phyloP scores from a whole-genome alignment of 257 asterid species.

The Solanum stenotomum region DNA sequence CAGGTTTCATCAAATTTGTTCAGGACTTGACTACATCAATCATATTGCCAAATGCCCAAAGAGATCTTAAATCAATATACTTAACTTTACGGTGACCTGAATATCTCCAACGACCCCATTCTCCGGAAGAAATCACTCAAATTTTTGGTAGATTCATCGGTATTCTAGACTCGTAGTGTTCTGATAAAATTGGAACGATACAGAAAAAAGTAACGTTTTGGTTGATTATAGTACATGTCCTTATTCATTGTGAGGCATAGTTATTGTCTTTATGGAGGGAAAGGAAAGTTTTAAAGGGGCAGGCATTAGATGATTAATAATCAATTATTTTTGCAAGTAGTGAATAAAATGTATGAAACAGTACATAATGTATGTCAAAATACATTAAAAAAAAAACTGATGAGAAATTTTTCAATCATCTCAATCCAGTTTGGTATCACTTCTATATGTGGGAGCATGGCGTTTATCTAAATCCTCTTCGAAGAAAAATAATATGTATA shows the following conservation, averaged over 20 bases:
- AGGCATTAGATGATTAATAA: background rate
- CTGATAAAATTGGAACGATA: background rate
- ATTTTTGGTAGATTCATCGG: background rate
- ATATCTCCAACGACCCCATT: background rate
- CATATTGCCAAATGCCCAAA: background rate
- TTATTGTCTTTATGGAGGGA: background rate
- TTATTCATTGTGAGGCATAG: background rate
- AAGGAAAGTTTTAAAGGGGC: background rate
- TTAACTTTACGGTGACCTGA: background rate
- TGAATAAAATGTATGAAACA: too few species aligned
- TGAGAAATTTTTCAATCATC: too few species aligned
- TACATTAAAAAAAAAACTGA: too few species aligned
- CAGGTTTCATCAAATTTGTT: slow-evolving; percentile 83
- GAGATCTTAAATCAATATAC: background rate
- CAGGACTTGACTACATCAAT: slow-evolving; percentile 28
- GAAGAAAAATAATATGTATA: too few species aligned
- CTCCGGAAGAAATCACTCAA: background rate
- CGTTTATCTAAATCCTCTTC: too few species aligned
- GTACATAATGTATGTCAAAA: too few species aligned
- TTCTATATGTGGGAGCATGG: too few species aligned
- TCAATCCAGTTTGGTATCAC: too few species aligned
- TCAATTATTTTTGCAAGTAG: background rate
- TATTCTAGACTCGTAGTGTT: background rate
- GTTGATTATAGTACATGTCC: background rate
- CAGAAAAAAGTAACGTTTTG: background rate